Conservation (phyloP, 352 stramenopile genomes). For the Stramenopiles sp. region DNA sequence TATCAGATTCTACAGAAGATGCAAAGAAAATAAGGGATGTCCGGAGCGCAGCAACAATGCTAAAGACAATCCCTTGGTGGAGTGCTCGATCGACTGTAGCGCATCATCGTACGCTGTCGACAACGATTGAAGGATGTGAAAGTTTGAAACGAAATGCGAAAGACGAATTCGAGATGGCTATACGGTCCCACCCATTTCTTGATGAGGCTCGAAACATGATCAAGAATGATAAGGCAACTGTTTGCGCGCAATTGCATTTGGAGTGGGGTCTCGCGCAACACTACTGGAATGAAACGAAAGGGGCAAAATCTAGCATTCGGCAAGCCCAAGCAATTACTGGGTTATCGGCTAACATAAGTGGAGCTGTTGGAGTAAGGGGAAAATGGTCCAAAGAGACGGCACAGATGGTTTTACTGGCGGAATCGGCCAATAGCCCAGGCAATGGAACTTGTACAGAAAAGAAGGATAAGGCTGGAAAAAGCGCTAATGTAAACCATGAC, state of each 20-base stretch:
- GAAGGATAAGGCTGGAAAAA: too few relatives aligned
- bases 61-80: neutral
- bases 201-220: neutral
- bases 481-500: too few relatives aligned
- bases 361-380: conserved; percentile 71
- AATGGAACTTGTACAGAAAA: too few relatives aligned
- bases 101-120: neutral
- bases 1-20: neutral
- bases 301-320: conserved; percentile 64
- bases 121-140: neutral
- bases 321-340: conserved; percentile 51
- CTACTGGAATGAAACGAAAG: conserved; percentile 66
- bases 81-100: neutral
- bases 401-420: conserved; percentile 46
- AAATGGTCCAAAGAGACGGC: conserved; percentile 80
- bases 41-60: neutral
- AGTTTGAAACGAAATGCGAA: neutral
- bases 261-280: conserved; percentile 75
- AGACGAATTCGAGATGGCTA: neutral
- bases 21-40: neutral
- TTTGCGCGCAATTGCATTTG: conserved; percentile 44
- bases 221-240: neutral
- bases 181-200: neutral
- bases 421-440: conserved; percentile 17
- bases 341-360: conserved; percentile 62